phyloP scores from a whole-genome alignment of 1,284 basidiomycete species.

The Trichosporon coremiiforme region DNA sequence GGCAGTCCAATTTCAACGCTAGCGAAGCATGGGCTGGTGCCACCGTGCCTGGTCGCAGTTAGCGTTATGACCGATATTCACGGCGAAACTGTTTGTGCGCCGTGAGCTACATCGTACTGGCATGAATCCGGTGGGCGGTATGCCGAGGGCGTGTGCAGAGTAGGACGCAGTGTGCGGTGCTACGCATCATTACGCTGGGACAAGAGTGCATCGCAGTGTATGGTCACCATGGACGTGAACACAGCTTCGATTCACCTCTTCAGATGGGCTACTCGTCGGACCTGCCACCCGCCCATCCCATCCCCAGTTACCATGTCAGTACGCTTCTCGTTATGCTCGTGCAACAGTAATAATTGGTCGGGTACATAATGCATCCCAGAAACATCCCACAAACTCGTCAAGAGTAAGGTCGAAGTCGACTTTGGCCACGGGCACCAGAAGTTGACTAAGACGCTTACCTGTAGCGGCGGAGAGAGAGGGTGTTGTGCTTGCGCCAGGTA shows the following conservation, averaged over 20 bases:
- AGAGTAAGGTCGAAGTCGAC: conserved; percentile 2
- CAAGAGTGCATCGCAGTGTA: too few species aligned
- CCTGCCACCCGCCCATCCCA: too few species aligned
- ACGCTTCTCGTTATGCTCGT: not conserved
- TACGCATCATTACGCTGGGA: not conserved
- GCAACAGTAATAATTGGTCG: not conserved
- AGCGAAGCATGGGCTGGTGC: not conserved
- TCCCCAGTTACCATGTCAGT: not conserved
- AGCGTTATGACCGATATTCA: not conserved
- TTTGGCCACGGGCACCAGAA: conserved; percentile 25
- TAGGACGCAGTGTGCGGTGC: not conserved
- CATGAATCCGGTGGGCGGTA: not conserved
- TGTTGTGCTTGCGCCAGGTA: conserved; percentile 98
- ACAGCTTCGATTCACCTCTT: too few species aligned
- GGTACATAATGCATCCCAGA: conserved; percentile 20
- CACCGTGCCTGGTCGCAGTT: not conserved
- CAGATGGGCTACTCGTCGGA: too few species aligned
- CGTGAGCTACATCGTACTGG: not conserved
- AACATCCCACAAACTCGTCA: conserved; percentile 14
- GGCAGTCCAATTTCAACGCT: not conserved
- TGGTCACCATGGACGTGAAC: too few species aligned
- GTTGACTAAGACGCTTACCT: conserved; percentile 64
- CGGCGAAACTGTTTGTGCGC: not conserved
- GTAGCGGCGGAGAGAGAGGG: conserved; percentile 96
- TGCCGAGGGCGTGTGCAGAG: not conserved